Evolutionary conservation across 2,329 filamentous ascomycete species (phyloP).

Genomic region (Aspergillus latus): DNA sequence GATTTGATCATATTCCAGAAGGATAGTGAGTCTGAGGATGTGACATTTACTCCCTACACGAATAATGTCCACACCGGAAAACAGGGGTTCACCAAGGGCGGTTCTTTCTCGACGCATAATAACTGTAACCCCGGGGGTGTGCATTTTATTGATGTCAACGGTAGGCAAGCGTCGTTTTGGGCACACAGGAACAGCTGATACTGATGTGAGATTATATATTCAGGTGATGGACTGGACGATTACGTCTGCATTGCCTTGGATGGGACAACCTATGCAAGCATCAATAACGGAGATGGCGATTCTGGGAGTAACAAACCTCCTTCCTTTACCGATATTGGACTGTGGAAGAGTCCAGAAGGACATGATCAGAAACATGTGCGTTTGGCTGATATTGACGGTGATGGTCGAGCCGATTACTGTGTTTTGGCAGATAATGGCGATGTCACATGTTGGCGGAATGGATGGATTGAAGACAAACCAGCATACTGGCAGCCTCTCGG

Average conservation of each 20-base stretch:
- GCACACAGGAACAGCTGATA: not conserved
- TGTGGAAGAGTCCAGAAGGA: not conserved
- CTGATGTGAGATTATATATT: too few species aligned
- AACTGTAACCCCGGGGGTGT: constrained; percentile 20
- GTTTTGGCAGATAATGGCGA: not conserved
- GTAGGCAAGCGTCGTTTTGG: not conserved
- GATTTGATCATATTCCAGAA: not conserved
- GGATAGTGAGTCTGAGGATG: not conserved
- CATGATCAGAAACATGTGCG: not conserved
- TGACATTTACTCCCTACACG: too few species aligned
- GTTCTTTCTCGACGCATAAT: not conserved
- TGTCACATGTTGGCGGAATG: constrained; percentile 24
- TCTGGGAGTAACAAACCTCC: not conserved
- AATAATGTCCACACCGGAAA: not conserved
- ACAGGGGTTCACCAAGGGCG: not conserved
- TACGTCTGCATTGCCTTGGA: constrained; percentile 1
- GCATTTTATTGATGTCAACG: constrained; percentile 29
- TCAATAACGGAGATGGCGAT: not conserved
- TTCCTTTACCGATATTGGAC: not conserved
- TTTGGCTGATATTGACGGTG: constrained; percentile 4
- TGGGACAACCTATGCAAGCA: not conserved
- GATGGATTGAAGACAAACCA: constrained; percentile 23
- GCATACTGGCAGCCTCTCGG: constrained; percentile 38
- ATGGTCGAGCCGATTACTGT: constrained; percentile 8
- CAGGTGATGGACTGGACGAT: constrained; percentile 3